Conservation (phyloP, 2,329 filamentous ascomycete species). For the Blastomyces silverae region DNA sequence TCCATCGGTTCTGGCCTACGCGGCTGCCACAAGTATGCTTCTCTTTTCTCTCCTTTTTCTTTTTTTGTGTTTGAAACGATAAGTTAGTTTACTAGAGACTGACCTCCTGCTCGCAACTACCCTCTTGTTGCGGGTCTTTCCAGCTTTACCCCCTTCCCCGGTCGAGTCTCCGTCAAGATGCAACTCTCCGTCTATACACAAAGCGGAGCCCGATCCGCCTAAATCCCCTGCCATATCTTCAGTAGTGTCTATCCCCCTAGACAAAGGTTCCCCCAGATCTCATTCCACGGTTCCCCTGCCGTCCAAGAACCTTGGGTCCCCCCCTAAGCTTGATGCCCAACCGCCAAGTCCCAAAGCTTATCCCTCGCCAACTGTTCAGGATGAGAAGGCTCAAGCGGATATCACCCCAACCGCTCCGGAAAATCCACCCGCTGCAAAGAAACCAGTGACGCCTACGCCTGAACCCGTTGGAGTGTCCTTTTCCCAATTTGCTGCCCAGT, state of each 20-base stretch:
- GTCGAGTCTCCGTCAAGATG: slow-evolving; percentile 32
- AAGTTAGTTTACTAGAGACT: slow-evolving; percentile 1
- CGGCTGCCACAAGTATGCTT: slow-evolving; percentile 31
- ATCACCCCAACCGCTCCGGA: slow-evolving; percentile 21
- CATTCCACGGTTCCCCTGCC: slow-evolving; percentile 13
- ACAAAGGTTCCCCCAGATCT: background rate
- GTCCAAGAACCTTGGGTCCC: slow-evolving; percentile 5
- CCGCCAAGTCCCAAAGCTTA: slow-evolving; percentile 4
- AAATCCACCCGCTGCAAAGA: slow-evolving; percentile 21
- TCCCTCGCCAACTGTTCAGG: background rate
- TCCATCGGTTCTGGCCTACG: slow-evolving; percentile 32
- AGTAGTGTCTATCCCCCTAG: slow-evolving; percentile 19
- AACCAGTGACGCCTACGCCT: slow-evolving; percentile 19
- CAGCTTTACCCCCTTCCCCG: slow-evolving; percentile 30
- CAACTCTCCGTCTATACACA: slow-evolving; percentile 28
- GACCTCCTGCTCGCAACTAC: slow-evolving; percentile 2
- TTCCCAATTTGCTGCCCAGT: slow-evolving; percentile 40
- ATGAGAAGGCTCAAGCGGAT: slow-evolving; percentile 1
- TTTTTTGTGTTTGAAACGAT: slow-evolving; percentile 12
- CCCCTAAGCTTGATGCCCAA: slow-evolving; percentile 9
- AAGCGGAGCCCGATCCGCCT: slow-evolving; percentile 21
- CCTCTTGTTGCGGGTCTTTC: slow-evolving; percentile 17
- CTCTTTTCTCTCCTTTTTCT: slow-evolving; percentile 14
- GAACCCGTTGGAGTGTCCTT: slow-evolving; percentile 33
- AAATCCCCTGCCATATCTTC: slow-evolving; percentile 26